A percentile compares a stretch with the other conserved stretches of the same genome.
Conservation (phyloP, 345 rosid species). For the Lepidium didymum region DNA sequence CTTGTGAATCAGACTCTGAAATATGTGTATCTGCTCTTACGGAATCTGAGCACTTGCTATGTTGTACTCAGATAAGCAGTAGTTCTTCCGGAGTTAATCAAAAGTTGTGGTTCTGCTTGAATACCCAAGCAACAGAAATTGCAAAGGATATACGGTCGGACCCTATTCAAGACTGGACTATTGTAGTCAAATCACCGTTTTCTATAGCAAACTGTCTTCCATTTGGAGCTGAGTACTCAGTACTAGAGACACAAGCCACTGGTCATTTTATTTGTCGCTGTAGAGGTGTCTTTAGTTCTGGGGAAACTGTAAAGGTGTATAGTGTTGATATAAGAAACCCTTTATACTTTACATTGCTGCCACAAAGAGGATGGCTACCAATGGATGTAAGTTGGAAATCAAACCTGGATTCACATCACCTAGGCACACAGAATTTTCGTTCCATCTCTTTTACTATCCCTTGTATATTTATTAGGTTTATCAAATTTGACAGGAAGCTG, state of each 20-base stretch:
- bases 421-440: not conserved
- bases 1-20: conserved; percentile 39
- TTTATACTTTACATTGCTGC: conserved; percentile 67
- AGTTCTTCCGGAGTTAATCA: conserved; percentile 50
- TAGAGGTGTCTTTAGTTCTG: conserved; percentile 63
- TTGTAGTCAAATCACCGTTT: conserved; percentile 78
- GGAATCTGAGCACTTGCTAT: conserved; percentile 65
- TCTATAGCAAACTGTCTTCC: conserved; percentile 81
- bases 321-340: conserved; percentile 65
- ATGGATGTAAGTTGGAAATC: conserved; percentile 43
- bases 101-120: conserved; percentile 74
- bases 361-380: conserved; percentile 87
- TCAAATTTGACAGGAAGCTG: conserved; percentile 58
- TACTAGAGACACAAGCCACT: conserved; percentile 60
- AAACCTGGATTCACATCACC: conserved; percentile 6
- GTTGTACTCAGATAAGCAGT: conserved; percentile 53
- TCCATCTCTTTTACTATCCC: not conserved
- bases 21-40: conserved; percentile 60
- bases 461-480: conserved; percentile 12
- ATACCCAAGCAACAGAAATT: conserved; percentile 66
- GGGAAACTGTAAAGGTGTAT: conserved; percentile 65
- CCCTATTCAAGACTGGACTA: conserved; percentile 88
- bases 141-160: conserved; percentile 68
- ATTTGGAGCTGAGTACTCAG: conserved; percentile 70
- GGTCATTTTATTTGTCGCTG: conserved; percentile 56